Evolutionary conservation across 148 eudicot genomes (phyloP), one percentile per base, ranked within the genome.

Genomic region (Polygonum aviculare): DNA sequence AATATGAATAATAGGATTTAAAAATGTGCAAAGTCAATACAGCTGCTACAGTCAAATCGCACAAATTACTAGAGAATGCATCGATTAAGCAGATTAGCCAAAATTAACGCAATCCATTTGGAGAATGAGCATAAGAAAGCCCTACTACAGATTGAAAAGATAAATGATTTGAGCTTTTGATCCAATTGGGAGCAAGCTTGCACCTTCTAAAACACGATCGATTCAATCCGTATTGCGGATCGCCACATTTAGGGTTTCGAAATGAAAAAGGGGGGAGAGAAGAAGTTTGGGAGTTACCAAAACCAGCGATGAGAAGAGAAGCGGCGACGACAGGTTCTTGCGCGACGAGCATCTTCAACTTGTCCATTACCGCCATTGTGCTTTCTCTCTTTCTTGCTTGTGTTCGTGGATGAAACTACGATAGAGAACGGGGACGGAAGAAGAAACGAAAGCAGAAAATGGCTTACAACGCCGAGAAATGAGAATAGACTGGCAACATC

Each of bases 261-360:
- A 51, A 35, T 8, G 71, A 67, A 60, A 31, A 26, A 12, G 49
- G 45, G 45, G 40, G 21, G 21, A 21, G 73, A 67, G 78, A 7
- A 19, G 31, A 22, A 16, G 16, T 86, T 36, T 45, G 36, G 45
- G 45, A 8, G 5, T 67, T 67, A 94, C 98, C 98, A 39, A 94
- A 74, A 45, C 97, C 97, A 48, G 86, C 97, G 70, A 94, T 92
- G 73, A 94, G 89, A 77, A 93, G 90, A 65, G 98, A 92, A 51
- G 98, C 95, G 14, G 93, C 88, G 26, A 94, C 93, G 35, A 94
- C 87, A 5, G 98, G 98, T 82, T 94, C 93, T 85, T 92, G 88
- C 3, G 45, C 98, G 38, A 92, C 90, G 81, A 94, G 86, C 88
- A 90, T 89, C 81, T 31, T 89, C 63, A 94, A 80, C 82, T 81